Conservation (phyloP, 768 basidiomycete species). For the Phlebiopsis flavidoalba region DNA sequence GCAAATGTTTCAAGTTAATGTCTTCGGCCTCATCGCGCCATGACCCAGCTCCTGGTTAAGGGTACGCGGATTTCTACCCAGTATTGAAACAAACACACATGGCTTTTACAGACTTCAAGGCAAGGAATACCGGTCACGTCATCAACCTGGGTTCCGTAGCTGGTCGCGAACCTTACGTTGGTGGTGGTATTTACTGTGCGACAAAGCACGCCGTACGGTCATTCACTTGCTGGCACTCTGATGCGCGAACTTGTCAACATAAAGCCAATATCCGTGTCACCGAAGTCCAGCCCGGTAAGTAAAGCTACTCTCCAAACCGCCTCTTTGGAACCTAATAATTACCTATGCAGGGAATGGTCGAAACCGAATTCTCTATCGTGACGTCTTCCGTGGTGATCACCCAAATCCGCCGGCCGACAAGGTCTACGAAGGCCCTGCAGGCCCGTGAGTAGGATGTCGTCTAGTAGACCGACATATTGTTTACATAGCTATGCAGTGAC, state of each 20-base stretch:
- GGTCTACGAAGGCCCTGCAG: slow-evolving; percentile 85
- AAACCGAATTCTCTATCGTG: slow-evolving; percentile 91
- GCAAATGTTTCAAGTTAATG: slow-evolving; percentile 48
- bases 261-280: slow-evolving; percentile 91
- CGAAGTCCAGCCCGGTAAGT: slow-evolving; percentile 85
- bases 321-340: not conserved
- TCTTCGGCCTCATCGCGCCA: slow-evolving; percentile 75
- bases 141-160: slow-evolving; percentile 97
- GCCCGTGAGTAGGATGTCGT: slow-evolving; percentile 47
- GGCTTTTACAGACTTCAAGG: slow-evolving; percentile 19
- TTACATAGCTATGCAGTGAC: slow-evolving; percentile 45
- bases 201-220: slow-evolving; percentile 85
- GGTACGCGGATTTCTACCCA: slow-evolving; percentile 25
- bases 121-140: slow-evolving; percentile 66
- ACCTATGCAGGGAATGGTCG: slow-evolving; percentile 61
- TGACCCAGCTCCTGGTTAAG: slow-evolving; percentile 60
- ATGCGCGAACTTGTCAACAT: slow-evolving; percentile 63
- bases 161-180: slow-evolving; percentile 66
- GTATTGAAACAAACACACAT: not conserved
- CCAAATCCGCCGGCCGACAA: slow-evolving; percentile 71
- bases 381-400: slow-evolving; percentile 89
- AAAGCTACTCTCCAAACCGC: not conserved
- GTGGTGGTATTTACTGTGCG: slow-evolving; percentile 90
- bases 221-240: slow-evolving; percentile 76
- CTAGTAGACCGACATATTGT: too few species aligned